Evolutionary conservation across 495 filamentous ascomycete genomes (phyloP).

Genomic region (Aspergillus affinis): DNA sequence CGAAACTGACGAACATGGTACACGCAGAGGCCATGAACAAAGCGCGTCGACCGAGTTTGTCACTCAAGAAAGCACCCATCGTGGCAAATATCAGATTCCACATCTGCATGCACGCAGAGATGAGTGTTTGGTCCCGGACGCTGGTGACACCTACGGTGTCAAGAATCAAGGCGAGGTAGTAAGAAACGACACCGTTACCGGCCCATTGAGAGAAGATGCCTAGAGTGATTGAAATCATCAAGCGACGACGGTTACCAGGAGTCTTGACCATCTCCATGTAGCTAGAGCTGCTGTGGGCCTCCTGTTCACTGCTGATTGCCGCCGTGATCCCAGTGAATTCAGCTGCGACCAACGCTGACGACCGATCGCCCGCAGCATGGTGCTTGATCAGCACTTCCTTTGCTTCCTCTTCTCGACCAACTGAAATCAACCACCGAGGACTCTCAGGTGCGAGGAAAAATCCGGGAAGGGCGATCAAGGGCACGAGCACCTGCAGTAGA

Average conservation of each 20-base stretch:
- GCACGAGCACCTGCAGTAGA: slow-evolving; percentile 52
- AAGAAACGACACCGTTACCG: slow-evolving; percentile 65
- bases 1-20: slow-evolving; percentile 57
- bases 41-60: slow-evolving; percentile 55
- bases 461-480: slow-evolving; percentile 39
- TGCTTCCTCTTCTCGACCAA: slow-evolving; percentile 36
- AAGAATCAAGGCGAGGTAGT: slow-evolving; percentile 57
- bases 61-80: slow-evolving; percentile 52
- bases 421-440: slow-evolving; percentile 44
- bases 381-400: slow-evolving; percentile 29
- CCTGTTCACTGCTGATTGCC: slow-evolving; percentile 26
- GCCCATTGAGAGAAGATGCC: slow-evolving; percentile 70
- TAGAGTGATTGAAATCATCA: slow-evolving; percentile 57
- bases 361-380: slow-evolving; percentile 28
- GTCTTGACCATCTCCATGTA: slow-evolving; percentile 62
- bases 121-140: slow-evolving; percentile 43
- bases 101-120: slow-evolving; percentile 27
- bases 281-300: slow-evolving; percentile 25
- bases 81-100: slow-evolving; percentile 51
- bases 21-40: slow-evolving; percentile 54
- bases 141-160: slow-evolving; percentile 52
- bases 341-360: slow-evolving; percentile 18
- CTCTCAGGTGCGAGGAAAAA: slow-evolving; percentile 43
- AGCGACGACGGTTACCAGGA: slow-evolving; percentile 63
- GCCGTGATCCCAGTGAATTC: slow-evolving; percentile 30